A percentile compares a stretch with the other conserved stretches of the same genome.
phyloP scores from a whole-genome alignment of 2,329 filamentous ascomycete species.

The Arthroderma sp. region DNA sequence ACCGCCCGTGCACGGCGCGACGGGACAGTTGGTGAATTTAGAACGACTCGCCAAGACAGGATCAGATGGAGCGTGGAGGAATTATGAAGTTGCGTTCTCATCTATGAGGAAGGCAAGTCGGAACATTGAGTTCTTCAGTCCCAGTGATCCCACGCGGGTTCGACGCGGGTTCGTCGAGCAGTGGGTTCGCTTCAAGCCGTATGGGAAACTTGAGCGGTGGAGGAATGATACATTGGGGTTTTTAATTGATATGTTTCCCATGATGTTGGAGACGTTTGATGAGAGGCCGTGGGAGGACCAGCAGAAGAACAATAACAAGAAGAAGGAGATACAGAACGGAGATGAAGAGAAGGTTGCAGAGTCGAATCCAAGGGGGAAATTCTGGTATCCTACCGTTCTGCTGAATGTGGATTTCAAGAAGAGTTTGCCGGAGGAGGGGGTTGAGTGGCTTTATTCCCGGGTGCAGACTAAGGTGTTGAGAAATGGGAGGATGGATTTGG shows the following conservation, averaged over 20 bases:
- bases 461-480: conserved; percentile 52
- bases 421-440: conserved; percentile 51
- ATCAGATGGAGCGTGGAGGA: conserved; percentile 33
- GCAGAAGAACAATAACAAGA: conserved; percentile 15
- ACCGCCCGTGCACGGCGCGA: conserved; percentile 25
- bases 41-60: conserved; percentile 32
- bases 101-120: conserved; percentile 35
- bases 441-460: conserved; percentile 59
- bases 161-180: conserved; percentile 39
- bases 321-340: conserved; percentile 11
- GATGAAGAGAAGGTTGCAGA: conserved; percentile 14
- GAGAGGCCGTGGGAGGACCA: conserved; percentile 8
- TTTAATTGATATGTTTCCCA: conserved; percentile 56
- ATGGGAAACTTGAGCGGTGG: conserved; percentile 36
- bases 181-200: conserved; percentile 51
- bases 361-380: conserved; percentile 25
- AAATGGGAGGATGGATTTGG: conserved; percentile 62
- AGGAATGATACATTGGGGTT: conserved; percentile 52
- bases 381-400: conserved; percentile 66
- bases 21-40: conserved; percentile 8
- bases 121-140: conserved; percentile 42
- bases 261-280: conserved; percentile 44
- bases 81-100: conserved; percentile 18
- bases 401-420: conserved; percentile 70
- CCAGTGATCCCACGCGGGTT: conserved; percentile 21